Base-by-base conservation (phyloP, 129 eudicot species). In the Chrysanthemum lavandulifolium region DNA sequence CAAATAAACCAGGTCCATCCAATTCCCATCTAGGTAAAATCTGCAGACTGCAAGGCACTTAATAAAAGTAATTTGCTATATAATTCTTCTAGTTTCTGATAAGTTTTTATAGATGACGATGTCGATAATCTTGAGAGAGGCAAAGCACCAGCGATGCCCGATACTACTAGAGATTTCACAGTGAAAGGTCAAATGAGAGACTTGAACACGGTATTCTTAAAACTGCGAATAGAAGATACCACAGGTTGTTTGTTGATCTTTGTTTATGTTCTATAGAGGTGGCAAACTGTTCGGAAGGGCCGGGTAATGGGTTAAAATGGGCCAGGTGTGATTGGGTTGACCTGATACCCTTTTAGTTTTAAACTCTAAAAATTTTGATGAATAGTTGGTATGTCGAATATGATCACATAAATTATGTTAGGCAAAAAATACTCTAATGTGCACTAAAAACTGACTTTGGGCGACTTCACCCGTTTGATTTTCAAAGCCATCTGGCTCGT, bases 141-240 rank as follows among this genome's bases (percentile, higher is more conserved):
- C 29, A 69, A 62, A 62, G 40, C 67, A 51, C 70, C 83, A 27
- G 8, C 70, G 19, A 60, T 66, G 70, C 61, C 45, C 36, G 99
- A 85, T 74, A 84, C 83, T 29, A 78, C 81, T 49, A 82, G 88
- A 71, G 97, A 83, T 72, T 83, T 90, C 78, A 86, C 86, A 50
- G 90, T 95, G 27, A 80, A 86, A 75, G 99, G 99, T 57, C 87
- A 95, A 70, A 88, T 87, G 84, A 91, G 84, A 80, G 97, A 95
- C 84, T 84, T 82, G 23, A 91, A 91, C 63, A 91, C 96, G 10
- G 89, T 95, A 76, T 91, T 90, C 78, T 74, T 95, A 19, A 91
- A 95, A 81, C 85, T 95, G 43, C 82, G 94, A 23, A 95, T 95
- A 75, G 82, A 86, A 64, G 97, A 91, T 79, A 83, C 91, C 52